Conservation (phyloP, 2,329 filamentous ascomycete species). For the Alternaria triticimaculans region DNA sequence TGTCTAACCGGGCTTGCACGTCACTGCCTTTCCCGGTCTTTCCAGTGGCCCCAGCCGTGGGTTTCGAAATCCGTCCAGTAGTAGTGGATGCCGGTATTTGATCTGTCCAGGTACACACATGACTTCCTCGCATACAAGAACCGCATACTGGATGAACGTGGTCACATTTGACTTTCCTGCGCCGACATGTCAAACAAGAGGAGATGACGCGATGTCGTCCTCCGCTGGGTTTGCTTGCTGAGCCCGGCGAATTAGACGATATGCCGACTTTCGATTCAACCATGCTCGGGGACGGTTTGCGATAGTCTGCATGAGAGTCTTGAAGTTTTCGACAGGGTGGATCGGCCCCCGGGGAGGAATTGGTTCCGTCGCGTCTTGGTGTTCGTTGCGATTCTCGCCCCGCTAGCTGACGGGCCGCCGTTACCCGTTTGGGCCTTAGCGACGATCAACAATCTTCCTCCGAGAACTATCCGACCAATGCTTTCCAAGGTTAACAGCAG, state of each 20-base stretch:
- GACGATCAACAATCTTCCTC: constrained; percentile 3
- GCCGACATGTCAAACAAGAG: constrained; percentile 48
- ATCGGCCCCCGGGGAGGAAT: constrained; percentile 20
- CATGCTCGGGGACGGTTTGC: constrained; percentile 24
- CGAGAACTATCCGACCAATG: background rate
- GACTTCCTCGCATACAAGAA: constrained; percentile 46
- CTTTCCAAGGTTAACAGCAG: background rate
- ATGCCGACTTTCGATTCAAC: constrained; percentile 29
- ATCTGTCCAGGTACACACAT: constrained; percentile 46
- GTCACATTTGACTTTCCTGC: constrained; percentile 49
- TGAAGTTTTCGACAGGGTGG: constrained; percentile 18
- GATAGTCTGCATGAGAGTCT: constrained; percentile 12
- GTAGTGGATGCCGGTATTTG: constrained; percentile 28
- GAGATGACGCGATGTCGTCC: constrained; percentile 48
- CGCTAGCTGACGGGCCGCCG: constrained; percentile 6
- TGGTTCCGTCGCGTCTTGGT: constrained; percentile 10
- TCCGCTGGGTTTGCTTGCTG: constrained; percentile 32
- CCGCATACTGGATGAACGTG: constrained; percentile 49
- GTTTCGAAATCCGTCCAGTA: constrained; percentile 37
- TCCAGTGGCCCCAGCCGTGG: constrained; percentile 15
- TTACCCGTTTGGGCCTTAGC: constrained; percentile 11
- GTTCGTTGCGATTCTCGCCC: constrained; percentile 9
- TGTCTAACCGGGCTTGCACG: constrained; percentile 46
- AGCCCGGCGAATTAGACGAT: constrained; percentile 33
- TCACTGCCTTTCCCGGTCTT: constrained; percentile 39